phyloP scores from a whole-genome alignment of 441 rosid genomes.

The Adansonia grandidieri region DNA sequence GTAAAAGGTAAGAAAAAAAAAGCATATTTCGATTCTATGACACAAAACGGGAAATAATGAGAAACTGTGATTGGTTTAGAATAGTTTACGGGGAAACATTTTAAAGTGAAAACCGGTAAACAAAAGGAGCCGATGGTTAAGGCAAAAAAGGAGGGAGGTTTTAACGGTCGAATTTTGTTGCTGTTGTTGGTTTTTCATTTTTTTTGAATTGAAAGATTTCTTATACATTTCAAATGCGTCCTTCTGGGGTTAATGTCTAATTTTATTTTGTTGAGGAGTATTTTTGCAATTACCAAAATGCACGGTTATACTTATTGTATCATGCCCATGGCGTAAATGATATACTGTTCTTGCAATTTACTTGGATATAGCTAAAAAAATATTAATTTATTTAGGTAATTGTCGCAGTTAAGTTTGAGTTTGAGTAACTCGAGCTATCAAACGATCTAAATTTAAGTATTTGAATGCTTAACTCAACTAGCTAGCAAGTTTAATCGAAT shows the following conservation, averaged over 20 bases:
- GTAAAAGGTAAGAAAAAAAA: conserved; percentile 4
- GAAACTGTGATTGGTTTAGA: conserved; percentile 6
- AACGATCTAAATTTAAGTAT: no score
- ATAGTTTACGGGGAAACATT: conserved; percentile 12
- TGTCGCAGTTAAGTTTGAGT: no score
- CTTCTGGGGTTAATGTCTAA: neutral
- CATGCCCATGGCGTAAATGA: no score
- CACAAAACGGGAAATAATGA: neutral
- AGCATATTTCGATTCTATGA: neutral
- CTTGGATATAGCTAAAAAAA: no score
- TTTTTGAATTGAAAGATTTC: neutral
- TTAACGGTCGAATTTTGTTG: conserved; percentile 43
- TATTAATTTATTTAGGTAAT: no score
- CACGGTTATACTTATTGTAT: neutral
- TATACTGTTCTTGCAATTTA: no score
- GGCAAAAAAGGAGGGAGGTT: conserved; percentile 41
- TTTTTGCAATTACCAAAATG: neutral
- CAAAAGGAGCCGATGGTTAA: conserved; percentile 49
- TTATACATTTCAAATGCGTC: neutral
- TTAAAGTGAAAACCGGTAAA: conserved; percentile 19
- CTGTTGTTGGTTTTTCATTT: neutral
- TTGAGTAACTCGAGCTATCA: no score
- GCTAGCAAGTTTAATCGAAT: no score
- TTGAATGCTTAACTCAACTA: no score
- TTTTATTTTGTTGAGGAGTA: neutral